Conservation (phyloP, 2,329 filamentous ascomycete genomes). For the Eutypella sp. region DNA sequence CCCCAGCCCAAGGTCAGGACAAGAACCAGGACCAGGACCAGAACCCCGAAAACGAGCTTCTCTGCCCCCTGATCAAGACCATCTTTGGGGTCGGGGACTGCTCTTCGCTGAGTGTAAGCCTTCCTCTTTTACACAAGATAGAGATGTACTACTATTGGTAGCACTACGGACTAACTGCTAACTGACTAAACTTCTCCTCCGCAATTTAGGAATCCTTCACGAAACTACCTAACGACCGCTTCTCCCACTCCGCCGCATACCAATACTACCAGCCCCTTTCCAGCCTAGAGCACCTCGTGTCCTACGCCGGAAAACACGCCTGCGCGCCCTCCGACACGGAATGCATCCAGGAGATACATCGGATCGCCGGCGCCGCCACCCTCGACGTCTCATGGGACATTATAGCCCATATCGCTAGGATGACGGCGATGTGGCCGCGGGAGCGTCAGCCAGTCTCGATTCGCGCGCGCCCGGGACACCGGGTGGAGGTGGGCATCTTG, state of each 20-base stretch:
- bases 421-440: conserved; percentile 61
- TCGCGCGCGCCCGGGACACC: conserved; percentile 38
- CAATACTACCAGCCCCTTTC: conserved; percentile 69
- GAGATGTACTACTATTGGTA: no score
- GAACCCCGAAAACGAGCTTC: conserved; percentile 13
- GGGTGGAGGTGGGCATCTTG: conserved; percentile 78
- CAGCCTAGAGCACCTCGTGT: conserved; percentile 48
- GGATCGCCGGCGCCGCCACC: conserved; percentile 41
- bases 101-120: conserved; percentile 26
- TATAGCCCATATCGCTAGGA: conserved; percentile 57
- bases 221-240: conserved; percentile 47
- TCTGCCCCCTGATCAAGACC: conserved; percentile 27
- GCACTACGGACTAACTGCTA: no score
- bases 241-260: conserved; percentile 56
- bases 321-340: conserved; percentile 27
- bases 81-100: conserved; percentile 32
- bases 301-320: conserved; percentile 38
- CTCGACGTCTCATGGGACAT: conserved; percentile 67
- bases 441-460: conserved; percentile 35
- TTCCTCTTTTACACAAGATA: no score
- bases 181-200: no score
- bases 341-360: conserved; percentile 19
- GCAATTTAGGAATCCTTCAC: conserved; percentile 65
- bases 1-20: conserved; percentile 42
- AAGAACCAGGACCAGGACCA: conserved; percentile 17